These are phyloP conservation scores for Alternaria sp. DNA, from an alignment of 2,329 filamentous ascomycete genomes.

Conservation along the genomic window DNA sequence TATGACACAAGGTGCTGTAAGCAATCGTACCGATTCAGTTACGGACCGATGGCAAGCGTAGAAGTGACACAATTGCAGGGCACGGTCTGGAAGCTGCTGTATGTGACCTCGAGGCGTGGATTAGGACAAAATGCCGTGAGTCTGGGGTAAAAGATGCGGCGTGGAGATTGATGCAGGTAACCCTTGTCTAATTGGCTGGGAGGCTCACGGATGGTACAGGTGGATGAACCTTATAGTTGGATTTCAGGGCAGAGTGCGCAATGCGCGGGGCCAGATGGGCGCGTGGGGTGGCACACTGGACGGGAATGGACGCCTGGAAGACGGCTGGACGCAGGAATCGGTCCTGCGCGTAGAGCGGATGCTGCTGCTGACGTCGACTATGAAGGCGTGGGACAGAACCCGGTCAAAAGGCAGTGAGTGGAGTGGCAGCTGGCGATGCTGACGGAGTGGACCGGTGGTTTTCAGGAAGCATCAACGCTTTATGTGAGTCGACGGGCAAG, in stretches of 20 bases:
- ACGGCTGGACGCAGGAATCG: conserved; percentile 25
- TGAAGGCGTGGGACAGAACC: conserved; percentile 8
- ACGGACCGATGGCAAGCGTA: conserved; percentile 19
- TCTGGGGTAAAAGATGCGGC: conserved; percentile 41
- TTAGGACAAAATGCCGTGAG: conserved; percentile 19
- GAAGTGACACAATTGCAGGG: conserved; percentile 27
- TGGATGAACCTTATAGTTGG: conserved; percentile 30
- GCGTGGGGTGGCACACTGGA: conserved; percentile 33
- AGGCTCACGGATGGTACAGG: conserved; percentile 22
- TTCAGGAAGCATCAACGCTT: conserved; percentile 23
- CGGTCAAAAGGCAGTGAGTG: conserved; percentile 6
- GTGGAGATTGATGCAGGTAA: conserved; percentile 31
- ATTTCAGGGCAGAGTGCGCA: conserved; percentile 30
- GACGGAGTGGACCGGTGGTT: conserved; percentile 7
- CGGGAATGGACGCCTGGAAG: conserved; percentile 18
- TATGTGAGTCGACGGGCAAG: conserved; percentile 31
- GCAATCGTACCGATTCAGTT: conserved; percentile 16
- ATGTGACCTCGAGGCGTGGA: conserved; percentile 20
- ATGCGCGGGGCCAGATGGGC: conserved; percentile 29
- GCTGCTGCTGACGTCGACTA: conserved; percentile 18
- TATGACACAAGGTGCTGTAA: conserved; percentile 15
- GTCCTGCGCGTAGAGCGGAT: conserved; percentile 36
- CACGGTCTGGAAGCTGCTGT: conserved; percentile 20
- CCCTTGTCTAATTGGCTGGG: conserved; percentile 37
- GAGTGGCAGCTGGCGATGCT: conserved; percentile 1